Evolutionary conservation across 1,284 basidiomycete genomes (phyloP).

Genomic region (Boletus semigastroideus): DNA sequence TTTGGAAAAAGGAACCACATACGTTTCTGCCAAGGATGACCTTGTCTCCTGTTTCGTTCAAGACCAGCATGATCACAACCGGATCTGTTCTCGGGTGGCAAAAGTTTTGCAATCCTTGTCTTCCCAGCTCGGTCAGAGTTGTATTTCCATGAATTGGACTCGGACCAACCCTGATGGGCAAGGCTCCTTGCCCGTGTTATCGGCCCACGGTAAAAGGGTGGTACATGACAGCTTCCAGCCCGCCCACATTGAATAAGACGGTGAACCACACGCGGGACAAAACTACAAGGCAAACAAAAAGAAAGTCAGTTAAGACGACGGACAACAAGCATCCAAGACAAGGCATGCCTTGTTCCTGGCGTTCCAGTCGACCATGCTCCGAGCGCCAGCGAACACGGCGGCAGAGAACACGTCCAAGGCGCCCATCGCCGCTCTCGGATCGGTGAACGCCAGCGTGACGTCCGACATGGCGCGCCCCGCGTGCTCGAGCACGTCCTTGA

Average conservation of each 20-base stretch:
- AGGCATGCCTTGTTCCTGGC: constrained; percentile 68
- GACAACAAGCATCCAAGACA: neutral
- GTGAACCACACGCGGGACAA: constrained; percentile 85
- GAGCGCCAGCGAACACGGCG: constrained; percentile 71
- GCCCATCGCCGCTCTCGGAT: constrained; percentile 63
- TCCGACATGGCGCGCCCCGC: constrained; percentile 40
- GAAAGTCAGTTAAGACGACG: constrained; percentile 8
- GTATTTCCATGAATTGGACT: constrained; percentile 6
- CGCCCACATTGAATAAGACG: constrained; percentile 87
- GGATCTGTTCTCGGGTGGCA: constrained; percentile 86
- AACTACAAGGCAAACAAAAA: constrained; percentile 56
- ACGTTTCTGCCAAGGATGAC: constrained; percentile 87
- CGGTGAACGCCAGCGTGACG: constrained; percentile 57
- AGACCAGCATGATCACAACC: constrained; percentile 91
- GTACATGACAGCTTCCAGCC: constrained; percentile 93
- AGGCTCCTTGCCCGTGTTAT: constrained; percentile 57
- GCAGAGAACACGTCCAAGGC: constrained; percentile 59
- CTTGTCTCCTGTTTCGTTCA: constrained; percentile 75
- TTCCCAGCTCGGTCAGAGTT: constrained; percentile 33
- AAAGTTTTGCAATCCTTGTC: constrained; percentile 85
- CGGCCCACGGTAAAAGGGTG: constrained; percentile 69
- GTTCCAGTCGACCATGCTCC: constrained; percentile 91
- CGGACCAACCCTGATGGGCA: constrained; percentile 65
- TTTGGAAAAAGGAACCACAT: constrained; percentile 25
- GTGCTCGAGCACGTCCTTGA: constrained; percentile 47